phyloP scores from a whole-genome alignment of 441 rosid genomes.

The Gossypium schwendimanii region DNA sequence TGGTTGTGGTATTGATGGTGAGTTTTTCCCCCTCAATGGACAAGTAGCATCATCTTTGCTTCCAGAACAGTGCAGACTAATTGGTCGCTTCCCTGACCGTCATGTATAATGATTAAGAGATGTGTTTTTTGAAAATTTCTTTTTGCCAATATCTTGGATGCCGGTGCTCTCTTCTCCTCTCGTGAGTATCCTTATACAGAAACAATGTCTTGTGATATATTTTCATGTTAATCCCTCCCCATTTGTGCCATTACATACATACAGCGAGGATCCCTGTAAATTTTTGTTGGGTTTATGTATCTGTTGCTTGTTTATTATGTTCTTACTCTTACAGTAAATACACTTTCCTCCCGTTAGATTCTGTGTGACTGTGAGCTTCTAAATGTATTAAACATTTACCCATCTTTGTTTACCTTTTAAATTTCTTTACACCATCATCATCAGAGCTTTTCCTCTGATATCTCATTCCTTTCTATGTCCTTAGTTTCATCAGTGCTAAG shows the following conservation, averaged over 20 bases:
- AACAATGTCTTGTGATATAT: conserved; percentile 11
- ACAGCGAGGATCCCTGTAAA: conserved; percentile 35
- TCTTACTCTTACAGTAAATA: neutral
- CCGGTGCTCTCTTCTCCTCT: neutral
- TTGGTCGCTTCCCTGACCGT: conserved; percentile 54
- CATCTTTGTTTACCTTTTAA: neutral
- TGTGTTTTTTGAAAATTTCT: conserved; percentile 3
- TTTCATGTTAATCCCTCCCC: conserved; percentile 3
- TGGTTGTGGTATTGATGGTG: conserved; percentile 95
- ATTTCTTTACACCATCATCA: neutral
- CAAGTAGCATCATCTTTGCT: conserved; percentile 72
- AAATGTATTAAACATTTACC: conserved; percentile 14
- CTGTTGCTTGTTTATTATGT: conserved; percentile 12
- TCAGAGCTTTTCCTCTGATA: neutral
- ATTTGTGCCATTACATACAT: conserved; percentile 20
- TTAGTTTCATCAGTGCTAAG: neutral
- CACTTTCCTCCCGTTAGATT: conserved; percentile 6
- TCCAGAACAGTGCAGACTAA: conserved; percentile 93
- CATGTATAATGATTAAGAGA: conserved; percentile 25
- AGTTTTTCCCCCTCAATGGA: conserved; percentile 76
- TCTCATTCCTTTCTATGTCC: neutral
- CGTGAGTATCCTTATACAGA: conserved; percentile 17
- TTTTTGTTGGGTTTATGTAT: conserved; percentile 26
- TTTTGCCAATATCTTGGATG: conserved; percentile 15
- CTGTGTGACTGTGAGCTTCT: conserved; percentile 18